Percentiles rank a stretch among this genome's conserved stretches.
These are phyloP conservation scores for Pholiota conissans DNA, from an alignment of 768 basidiomycete genomes.

Conservation along the genomic window DNA sequence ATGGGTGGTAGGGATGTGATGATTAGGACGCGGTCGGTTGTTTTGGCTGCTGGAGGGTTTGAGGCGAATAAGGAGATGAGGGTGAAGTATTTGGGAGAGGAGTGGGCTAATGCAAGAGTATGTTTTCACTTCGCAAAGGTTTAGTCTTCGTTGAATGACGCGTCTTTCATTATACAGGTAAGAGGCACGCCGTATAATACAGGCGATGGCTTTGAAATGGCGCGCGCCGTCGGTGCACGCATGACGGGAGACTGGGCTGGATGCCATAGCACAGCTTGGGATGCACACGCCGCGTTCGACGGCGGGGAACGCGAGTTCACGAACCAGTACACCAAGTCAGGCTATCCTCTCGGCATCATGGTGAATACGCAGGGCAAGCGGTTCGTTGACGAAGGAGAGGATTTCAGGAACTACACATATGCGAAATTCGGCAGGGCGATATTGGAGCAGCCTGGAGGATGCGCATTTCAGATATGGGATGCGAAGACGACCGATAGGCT, in stretches of 20 bases:
- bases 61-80: conserved; percentile 58
- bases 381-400: conserved; percentile 73
- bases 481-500: conserved; percentile 40
- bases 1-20: conserved; percentile 33
- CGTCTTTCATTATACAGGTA: conserved; percentile 37
- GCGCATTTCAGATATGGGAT: conserved; percentile 70
- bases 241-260: conserved; percentile 66
- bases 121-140: conserved; percentile 5
- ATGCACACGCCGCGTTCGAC: conserved; percentile 53
- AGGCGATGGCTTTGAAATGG: conserved; percentile 63
- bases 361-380: conserved; percentile 55
- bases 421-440: conserved; percentile 67
- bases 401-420: conserved; percentile 74
- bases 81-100: conserved; percentile 52
- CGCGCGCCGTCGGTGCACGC: conserved; percentile 48
- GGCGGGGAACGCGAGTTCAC: conserved; percentile 57
- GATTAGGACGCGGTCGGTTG: conserved; percentile 44
- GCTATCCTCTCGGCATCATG: conserved; percentile 74
- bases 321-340: conserved; percentile 74
- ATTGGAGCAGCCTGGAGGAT: conserved; percentile 55
- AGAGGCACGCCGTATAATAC: conserved; percentile 73
- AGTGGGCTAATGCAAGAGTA: conserved; percentile 61
- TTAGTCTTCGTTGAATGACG: too few species aligned
- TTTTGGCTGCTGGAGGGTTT: conserved; percentile 69
- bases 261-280: conserved; percentile 77